phyloP scores from a whole-genome alignment of 1,139 yeast species.

The Suhomyces guaymorum region DNA sequence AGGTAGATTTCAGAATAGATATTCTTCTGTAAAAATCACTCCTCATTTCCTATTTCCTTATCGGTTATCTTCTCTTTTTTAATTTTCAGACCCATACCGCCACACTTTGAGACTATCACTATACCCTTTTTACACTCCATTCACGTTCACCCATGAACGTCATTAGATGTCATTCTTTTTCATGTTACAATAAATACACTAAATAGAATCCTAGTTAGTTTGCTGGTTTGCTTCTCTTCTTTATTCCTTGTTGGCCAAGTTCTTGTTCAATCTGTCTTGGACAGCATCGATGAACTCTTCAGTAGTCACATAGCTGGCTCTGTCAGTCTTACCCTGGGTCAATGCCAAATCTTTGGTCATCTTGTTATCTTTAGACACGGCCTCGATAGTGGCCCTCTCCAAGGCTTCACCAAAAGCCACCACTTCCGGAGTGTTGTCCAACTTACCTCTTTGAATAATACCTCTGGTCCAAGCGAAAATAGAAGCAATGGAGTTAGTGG shows the following conservation, averaged over 20 bases:
- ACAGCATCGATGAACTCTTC: slow-evolving; percentile 76
- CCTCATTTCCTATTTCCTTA: too few species aligned
- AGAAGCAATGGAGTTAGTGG: slow-evolving; percentile 82
- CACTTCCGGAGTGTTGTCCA: slow-evolving; percentile 72
- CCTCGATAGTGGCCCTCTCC: slow-evolving; percentile 69
- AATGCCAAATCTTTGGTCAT: slow-evolving; percentile 85
- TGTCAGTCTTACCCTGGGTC: slow-evolving; percentile 66
- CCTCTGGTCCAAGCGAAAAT: slow-evolving; percentile 90
- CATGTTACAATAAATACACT: too few species aligned
- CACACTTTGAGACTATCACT: too few species aligned
- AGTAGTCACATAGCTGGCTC: slow-evolving; percentile 70
- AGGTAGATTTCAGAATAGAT: too few species aligned
- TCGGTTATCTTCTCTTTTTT: too few species aligned
- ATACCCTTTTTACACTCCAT: too few species aligned
- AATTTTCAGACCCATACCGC: too few species aligned
- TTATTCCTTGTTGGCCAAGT: slow-evolving; percentile 25
- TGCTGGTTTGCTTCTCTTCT: too few species aligned
- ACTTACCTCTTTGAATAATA: slow-evolving; percentile 74
- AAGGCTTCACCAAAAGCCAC: slow-evolving; percentile 63
- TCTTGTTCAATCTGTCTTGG: slow-evolving; percentile 48
- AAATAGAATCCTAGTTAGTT: too few species aligned
- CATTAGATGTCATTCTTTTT: too few species aligned
- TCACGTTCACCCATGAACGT: too few species aligned
- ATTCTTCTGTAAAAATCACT: too few species aligned
- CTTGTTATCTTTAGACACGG: slow-evolving; percentile 70